Percentiles rank a stretch among this genome's conserved stretches.
Evolutionary conservation across 805 yeast genomes (phyloP).

Genomic region (Saccharomycopsis capsularis): DNA sequence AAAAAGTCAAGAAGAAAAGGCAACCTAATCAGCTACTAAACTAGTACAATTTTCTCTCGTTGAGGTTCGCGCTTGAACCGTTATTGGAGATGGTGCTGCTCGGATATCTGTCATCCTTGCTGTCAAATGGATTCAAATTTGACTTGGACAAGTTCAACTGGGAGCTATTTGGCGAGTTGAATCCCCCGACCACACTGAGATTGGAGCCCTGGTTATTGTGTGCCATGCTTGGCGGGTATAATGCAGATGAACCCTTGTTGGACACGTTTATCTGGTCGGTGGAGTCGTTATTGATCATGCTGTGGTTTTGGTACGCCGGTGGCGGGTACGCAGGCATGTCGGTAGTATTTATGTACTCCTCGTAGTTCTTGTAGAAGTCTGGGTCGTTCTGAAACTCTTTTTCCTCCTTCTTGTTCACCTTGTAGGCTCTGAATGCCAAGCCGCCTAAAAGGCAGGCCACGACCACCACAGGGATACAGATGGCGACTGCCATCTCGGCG

Average conservation of each 20-base stretch:
- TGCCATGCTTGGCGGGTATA: slow-evolving; percentile 2
- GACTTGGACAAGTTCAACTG: neutral
- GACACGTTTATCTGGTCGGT: slow-evolving; percentile 3
- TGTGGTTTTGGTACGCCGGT: slow-evolving; percentile 13
- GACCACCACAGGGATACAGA: slow-evolving; percentile 19
- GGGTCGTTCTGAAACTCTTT: slow-evolving; percentile 20
- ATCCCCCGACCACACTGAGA: too few relatives aligned
- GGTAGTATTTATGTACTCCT: slow-evolving; percentile 17
- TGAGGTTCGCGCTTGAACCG: neutral
- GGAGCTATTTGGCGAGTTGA: neutral
- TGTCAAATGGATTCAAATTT: slow-evolving; percentile 7
- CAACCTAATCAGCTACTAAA: neutral
- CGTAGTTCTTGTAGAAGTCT: slow-evolving; percentile 21
- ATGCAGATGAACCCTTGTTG: too few relatives aligned
- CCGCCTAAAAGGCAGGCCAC: slow-evolving; percentile 14
- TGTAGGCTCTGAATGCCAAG: slow-evolving; percentile 16
- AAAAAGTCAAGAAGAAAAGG: too few relatives aligned
- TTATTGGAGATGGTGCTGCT: slow-evolving; percentile 1
- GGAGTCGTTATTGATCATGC: slow-evolving; percentile 18
- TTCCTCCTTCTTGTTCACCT: slow-evolving; percentile 18
- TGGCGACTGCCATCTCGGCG: slow-evolving; percentile 17
- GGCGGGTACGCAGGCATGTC: slow-evolving; percentile 22
- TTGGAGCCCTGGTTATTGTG: neutral
- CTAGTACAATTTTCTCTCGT: neutral
- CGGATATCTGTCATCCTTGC: slow-evolving; percentile 7